These are phyloP conservation scores for Stephanodiscus minutulus DNA, from an alignment of 108 stramenopile genomes.

Conservation along the genomic window DNA sequence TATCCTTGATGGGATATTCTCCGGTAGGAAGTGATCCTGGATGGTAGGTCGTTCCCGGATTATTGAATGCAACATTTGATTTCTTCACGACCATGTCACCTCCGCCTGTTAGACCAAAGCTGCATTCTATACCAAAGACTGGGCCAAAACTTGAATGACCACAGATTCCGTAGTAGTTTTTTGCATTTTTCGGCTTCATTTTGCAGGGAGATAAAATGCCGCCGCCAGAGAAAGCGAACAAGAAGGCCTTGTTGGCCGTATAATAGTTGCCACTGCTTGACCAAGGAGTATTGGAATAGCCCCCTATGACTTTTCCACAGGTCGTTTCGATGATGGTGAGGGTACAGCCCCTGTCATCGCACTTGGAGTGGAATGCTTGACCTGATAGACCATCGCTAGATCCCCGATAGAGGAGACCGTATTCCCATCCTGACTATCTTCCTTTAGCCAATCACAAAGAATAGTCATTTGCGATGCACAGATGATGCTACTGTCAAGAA, in stretches of 20 bases:
- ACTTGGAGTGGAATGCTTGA: constrained; percentile 26
- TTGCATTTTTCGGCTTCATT: constrained; percentile 19
- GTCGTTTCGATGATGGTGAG: constrained; percentile 23
- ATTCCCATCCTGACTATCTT: constrained; percentile 20
- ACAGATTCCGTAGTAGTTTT: no score
- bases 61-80: not conserved
- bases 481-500: constrained; percentile 21
- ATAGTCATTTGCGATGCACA: not conserved
- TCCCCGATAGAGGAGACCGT: constrained; percentile 23
- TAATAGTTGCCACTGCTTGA: not conserved
- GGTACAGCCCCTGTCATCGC: constrained; percentile 17
- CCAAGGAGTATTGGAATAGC: constrained; percentile 24
- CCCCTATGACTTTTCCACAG: constrained; percentile 13
- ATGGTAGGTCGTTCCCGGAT: constrained; percentile 3
- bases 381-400: constrained; percentile 18
- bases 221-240: constrained; percentile 20
- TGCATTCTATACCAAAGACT: constrained; percentile 9
- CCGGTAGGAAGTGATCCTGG: not conserved
- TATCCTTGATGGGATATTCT: constrained; percentile 3
- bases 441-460: constrained; percentile 22
- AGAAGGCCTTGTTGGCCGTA: constrained; percentile 24
- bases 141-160: no score
- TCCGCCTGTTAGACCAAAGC: no score
- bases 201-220: constrained; percentile 17
- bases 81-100: constrained; percentile 11